Conservation (phyloP, 1,284 basidiomycete species). For the Stygiomarasmius scandens region DNA sequence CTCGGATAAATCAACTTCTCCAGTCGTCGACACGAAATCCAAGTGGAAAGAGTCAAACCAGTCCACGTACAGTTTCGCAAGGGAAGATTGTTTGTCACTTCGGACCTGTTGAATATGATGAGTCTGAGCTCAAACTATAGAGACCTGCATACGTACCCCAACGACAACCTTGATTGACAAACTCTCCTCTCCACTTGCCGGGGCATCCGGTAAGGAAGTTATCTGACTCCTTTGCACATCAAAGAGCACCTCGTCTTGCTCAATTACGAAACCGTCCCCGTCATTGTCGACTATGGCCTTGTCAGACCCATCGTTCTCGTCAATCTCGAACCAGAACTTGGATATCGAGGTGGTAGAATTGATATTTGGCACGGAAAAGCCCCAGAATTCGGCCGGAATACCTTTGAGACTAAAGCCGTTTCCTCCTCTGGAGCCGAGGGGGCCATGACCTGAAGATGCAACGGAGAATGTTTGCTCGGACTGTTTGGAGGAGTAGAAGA, state of each 20-base stretch:
- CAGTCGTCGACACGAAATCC: not conserved
- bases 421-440: not conserved
- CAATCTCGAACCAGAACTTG: constrained; percentile 7
- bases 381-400: not conserved
- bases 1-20: not conserved
- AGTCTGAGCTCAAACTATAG: not conserved
- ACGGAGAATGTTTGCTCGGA: not conserved
- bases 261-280: constrained; percentile 5
- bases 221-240: not conserved
- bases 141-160: not conserved
- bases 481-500: not conserved
- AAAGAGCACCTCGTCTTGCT: constrained; percentile 4
- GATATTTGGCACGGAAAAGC: not conserved
- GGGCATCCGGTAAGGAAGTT: not conserved
- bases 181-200: not conserved
- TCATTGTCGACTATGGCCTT: constrained; percentile 8
- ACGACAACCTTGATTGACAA: not conserved
- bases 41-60: not conserved
- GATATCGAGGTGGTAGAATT: constrained; percentile 12
- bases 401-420: not conserved
- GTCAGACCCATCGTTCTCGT: not conserved
- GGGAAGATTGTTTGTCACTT: not conserved
- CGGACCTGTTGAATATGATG: not conserved
- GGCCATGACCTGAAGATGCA: not conserved
- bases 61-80: not conserved